These are phyloP conservation scores for Melaleuca alternifolia DNA, from an alignment of 345 rosid genomes.

Conservation along the genomic window DNA sequence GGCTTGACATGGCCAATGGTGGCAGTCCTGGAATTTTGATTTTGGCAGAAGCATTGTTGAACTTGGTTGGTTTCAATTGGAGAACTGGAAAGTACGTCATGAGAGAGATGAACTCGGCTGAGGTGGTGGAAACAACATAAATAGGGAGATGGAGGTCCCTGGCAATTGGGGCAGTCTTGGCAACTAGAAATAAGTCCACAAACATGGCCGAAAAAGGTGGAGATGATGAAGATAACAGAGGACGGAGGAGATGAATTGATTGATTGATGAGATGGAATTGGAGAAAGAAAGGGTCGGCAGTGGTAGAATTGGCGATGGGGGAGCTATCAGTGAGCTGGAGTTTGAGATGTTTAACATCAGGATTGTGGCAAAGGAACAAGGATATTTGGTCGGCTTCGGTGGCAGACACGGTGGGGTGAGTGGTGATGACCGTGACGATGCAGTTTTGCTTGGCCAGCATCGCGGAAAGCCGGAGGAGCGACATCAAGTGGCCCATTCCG, in stretches of 20 bases:
- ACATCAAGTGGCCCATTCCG: too few species aligned
- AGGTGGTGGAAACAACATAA: conserved; percentile 14
- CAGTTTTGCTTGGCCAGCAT: conserved; percentile 7
- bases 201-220: conserved; percentile 14
- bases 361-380: conserved; percentile 15
- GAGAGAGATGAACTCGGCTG: conserved; percentile 9
- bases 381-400: conserved; percentile 19
- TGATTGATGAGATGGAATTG: conserved; percentile 18
- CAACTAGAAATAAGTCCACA: conserved; percentile 7
- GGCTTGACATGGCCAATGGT: conserved; percentile 10
- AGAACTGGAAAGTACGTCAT: neutral
- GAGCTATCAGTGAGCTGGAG: conserved; percentile 8
- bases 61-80: neutral
- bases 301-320: neutral
- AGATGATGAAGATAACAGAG: conserved; percentile 11
- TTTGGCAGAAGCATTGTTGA: neutral
- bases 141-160: conserved; percentile 5
- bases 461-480: too few species aligned
- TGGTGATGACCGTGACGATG: conserved; percentile 26
- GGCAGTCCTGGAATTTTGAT: conserved; percentile 21
- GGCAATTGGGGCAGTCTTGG: conserved; percentile 3
- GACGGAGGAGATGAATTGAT: conserved; percentile 16
- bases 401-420: conserved; percentile 15
- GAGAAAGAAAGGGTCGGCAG: conserved; percentile 20
- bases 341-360: conserved; percentile 11